These are phyloP conservation scores for Candida smagusa DNA, from an alignment of 1,139 yeast genomes.

Conservation along the genomic window DNA sequence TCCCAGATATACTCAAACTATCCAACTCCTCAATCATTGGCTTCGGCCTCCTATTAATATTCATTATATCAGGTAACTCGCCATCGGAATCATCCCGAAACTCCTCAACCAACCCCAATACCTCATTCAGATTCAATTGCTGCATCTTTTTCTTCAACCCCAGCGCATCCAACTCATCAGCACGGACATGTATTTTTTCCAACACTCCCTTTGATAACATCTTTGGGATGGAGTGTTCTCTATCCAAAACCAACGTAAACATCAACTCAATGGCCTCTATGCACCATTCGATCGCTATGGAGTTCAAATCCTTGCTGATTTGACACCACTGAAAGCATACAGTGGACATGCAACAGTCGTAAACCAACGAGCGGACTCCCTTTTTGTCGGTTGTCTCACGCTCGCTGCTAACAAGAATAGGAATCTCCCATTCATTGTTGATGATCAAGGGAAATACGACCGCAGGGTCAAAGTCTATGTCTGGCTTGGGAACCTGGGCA, in stretches of 20 bases:
- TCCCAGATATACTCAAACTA: constrained; percentile 9
- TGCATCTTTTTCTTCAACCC: constrained; percentile 33
- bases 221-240: constrained; percentile 55
- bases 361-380: constrained; percentile 60
- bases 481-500: constrained; percentile 53
- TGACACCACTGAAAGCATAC: constrained; percentile 62
- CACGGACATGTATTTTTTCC: constrained; percentile 31
- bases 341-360: constrained; percentile 73
- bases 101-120: constrained; percentile 41
- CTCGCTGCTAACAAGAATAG: constrained; percentile 63
- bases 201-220: constrained; percentile 59
- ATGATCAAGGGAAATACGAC: constrained; percentile 63
- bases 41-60: constrained; percentile 15
- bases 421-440: constrained; percentile 81
- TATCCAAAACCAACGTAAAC: constrained; percentile 35
- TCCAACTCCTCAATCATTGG: constrained; percentile 43
- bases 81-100: constrained; percentile 16
- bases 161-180: constrained; percentile 28
- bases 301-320: constrained; percentile 46
- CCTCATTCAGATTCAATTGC: constrained; percentile 36
- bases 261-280: constrained; percentile 63
- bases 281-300: constrained; percentile 58
- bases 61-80: constrained; percentile 18
- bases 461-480: constrained; percentile 50
- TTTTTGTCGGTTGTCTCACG: constrained; percentile 63